Percentiles rank a stretch among this genome's conserved stretches.
phyloP scores from a whole-genome alignment of 2,329 filamentous ascomycete genomes.

The Phoma sp. region DNA sequence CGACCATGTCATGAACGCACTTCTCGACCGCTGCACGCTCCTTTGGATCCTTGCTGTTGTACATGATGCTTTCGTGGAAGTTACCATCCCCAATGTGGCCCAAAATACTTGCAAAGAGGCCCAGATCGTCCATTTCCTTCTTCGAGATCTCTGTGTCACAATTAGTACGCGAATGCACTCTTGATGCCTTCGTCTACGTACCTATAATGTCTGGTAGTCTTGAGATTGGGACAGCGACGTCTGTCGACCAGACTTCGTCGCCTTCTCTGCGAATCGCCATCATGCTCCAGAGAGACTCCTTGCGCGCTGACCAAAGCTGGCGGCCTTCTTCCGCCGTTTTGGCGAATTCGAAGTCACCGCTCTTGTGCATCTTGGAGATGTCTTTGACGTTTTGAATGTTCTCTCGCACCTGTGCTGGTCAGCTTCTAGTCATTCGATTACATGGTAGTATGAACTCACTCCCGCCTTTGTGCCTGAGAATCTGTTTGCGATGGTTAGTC shows the following conservation, averaged over 20 bases:
- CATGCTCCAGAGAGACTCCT: constrained; percentile 69
- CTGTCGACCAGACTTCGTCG: constrained; percentile 67
- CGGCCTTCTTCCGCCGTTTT: constrained; percentile 61
- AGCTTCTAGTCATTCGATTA: constrained; percentile 32
- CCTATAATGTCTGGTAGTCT: constrained; percentile 68
- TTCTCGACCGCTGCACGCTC: constrained; percentile 79
- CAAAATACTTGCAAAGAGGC: constrained; percentile 84
- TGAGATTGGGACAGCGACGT: constrained; percentile 68
- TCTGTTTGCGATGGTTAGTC: constrained; percentile 40
- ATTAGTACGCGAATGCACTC: constrained; percentile 18
- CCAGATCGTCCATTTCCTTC: constrained; percentile 85
- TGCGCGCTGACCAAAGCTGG: constrained; percentile 66
- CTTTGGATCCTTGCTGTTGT: constrained; percentile 72
- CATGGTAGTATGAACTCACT: constrained; percentile 35
- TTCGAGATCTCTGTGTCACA: constrained; percentile 75
- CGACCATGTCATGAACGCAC: constrained; percentile 89
- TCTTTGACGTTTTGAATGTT: constrained; percentile 74
- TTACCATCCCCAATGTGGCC: constrained; percentile 95
- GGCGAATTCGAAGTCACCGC: constrained; percentile 64
- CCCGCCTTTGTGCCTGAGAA: constrained; percentile 79
- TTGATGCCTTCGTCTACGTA: constrained; percentile 40
- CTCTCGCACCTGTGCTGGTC: constrained; percentile 66
- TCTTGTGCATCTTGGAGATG: constrained; percentile 69
- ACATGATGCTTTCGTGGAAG: constrained; percentile 93
- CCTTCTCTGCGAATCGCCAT: constrained; percentile 62